Percentiles rank a stretch among this genome's conserved stretches.
Evolutionary conservation across 2,329 filamentous ascomycete genomes (phyloP).

Genomic region (Metarhizium humberi): DNA sequence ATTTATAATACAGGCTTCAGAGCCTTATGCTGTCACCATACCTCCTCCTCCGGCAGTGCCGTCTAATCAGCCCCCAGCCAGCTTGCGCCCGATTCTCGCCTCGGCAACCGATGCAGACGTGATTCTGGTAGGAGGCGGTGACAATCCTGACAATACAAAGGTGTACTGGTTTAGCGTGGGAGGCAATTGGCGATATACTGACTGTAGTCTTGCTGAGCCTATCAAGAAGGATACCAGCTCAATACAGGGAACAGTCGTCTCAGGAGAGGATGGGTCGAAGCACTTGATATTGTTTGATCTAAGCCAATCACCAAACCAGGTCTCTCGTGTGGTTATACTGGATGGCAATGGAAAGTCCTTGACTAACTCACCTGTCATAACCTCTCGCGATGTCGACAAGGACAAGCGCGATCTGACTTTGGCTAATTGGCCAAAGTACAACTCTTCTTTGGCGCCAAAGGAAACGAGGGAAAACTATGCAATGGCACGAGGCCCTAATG

Average conservation of each 20-base stretch:
- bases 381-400: conserved; percentile 10
- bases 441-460: conserved; percentile 59
- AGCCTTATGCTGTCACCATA: conserved; percentile 54
- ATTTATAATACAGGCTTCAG: conserved; percentile 59
- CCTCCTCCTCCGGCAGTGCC: conserved; percentile 46
- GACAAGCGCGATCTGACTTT: conserved; percentile 40
- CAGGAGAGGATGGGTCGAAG: conserved; percentile 67
- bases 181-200: conserved; percentile 57
- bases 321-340: conserved; percentile 60
- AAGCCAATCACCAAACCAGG: conserved; percentile 61
- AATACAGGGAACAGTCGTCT: conserved; percentile 55
- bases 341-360: conserved; percentile 48
- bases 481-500: conserved; percentile 56
- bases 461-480: conserved; percentile 59
- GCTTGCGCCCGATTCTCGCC: conserved; percentile 59
- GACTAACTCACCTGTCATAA: conserved; percentile 34
- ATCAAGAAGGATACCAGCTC: conserved; percentile 47
- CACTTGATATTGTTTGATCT: conserved; percentile 73
- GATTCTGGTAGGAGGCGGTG: conserved; percentile 63
- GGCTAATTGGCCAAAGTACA: conserved; percentile 68
- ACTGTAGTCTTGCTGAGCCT: conserved; percentile 51
- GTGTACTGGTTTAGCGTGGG: conserved; percentile 63
- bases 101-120: conserved; percentile 63
- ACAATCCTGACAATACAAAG: conserved; percentile 39
- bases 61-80: conserved; percentile 30